Evolutionary conservation across 306 rosid genomes (phyloP), one percentile per base, ranked within the genome.

Genomic region (Trifolium pratense): DNA sequence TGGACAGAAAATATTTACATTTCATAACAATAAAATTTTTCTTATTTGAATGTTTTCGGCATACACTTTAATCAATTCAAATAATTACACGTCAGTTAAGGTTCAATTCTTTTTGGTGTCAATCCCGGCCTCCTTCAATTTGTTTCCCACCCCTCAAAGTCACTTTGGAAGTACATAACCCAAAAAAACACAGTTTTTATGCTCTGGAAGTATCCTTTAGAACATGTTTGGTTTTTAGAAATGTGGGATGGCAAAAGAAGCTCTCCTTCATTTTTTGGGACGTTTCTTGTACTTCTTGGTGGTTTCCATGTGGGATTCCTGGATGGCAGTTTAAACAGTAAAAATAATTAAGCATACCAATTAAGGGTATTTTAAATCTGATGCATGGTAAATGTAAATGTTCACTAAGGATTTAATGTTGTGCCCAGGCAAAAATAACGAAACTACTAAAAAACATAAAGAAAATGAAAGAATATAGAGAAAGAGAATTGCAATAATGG

Each of bases 251-350:
- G 61, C 5, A 21, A 55, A 21, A 21, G n/a, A 55, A 21, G 61
- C n/a, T 56, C 17, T 12, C 36, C 23, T 42, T 70, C 72, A 73
- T 71, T 73, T 57, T 48, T 40, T 70, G 56, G 29, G 55, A 14
- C 16, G 66, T 75, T 70, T 85, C 61, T 81, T 89, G 40, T 66
- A 42, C 75, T 86, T 89, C 83, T 86, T 86, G 59, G 36, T 40
- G 57, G 62, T 88, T 71, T 89, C 92, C 63, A 40, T 49, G 78
- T 78, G 82, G 52, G 95, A 84, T 29, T 85, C 88, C 98, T 94
- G 86, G 29, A 32, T 26, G 74, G 61, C 21, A 78, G 71, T 70
- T 58, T 40, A 46, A 60, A 58, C 61, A 78, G 32, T 71, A 73
- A 70, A 51, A 45, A 1, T 26, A 10, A 9, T 55, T 37, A 61